These are phyloP conservation scores for Aspergillus felis DNA, from an alignment of 2,329 filamentous ascomycete genomes.

Conservation along the genomic window DNA sequence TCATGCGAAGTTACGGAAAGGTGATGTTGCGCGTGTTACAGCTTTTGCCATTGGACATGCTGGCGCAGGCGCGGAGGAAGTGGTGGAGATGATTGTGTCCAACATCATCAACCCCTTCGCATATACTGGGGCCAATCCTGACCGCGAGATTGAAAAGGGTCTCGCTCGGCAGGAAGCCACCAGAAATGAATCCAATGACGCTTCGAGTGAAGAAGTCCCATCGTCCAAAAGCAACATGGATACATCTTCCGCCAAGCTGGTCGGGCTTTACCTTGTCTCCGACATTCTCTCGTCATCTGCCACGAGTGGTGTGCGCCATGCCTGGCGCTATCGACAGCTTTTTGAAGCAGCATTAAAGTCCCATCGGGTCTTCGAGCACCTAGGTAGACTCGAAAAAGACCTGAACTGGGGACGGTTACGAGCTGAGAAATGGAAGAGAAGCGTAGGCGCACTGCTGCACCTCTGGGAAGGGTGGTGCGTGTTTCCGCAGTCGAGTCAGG, in stretches of 20 bases:
- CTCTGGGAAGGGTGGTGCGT: conserved; percentile 64
- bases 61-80: conserved; percentile 78
- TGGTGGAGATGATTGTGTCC: conserved; percentile 80
- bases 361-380: conserved; percentile 66
- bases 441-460: conserved; percentile 63
- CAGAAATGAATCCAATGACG: conserved; percentile 28
- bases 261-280: conserved; percentile 74
- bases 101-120: conserved; percentile 77
- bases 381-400: conserved; percentile 70
- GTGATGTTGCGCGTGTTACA: conserved; percentile 80
- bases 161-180: conserved; percentile 30
- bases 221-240: conserved; percentile 52
- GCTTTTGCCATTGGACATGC: conserved; percentile 87
- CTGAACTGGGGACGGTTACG: conserved; percentile 76
- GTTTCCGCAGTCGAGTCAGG: conserved; percentile 71
- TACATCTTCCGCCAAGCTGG: conserved; percentile 67
- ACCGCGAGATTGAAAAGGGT: conserved; percentile 33
- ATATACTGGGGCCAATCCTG: conserved; percentile 66
- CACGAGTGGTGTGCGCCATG: conserved; percentile 73
- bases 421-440: conserved; percentile 80
- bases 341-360: conserved; percentile 70
- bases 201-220: conserved; percentile 34
- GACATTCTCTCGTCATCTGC: conserved; percentile 77
- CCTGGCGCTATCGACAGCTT: conserved; percentile 79
- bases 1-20: conserved; percentile 70